Conservation (phyloP, 257 asterid species). For the Hygrophila difformis region DNA sequence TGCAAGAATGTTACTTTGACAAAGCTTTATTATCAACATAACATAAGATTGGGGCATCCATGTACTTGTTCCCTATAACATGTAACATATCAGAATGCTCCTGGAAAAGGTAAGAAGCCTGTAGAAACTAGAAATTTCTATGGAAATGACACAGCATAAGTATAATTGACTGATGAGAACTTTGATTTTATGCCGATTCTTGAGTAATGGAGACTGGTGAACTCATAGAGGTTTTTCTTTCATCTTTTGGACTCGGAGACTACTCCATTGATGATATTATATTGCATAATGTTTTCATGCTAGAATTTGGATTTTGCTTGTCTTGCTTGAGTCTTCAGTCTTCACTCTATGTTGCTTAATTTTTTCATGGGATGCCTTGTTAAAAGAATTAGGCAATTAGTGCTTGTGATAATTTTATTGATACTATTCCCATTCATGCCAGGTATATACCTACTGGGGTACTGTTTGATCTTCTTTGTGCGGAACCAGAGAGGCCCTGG, state of each 20-base stretch:
- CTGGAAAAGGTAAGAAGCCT: conserved; percentile 7
- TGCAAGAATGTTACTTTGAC: too few species aligned
- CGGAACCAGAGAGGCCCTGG: conserved; percentile 98
- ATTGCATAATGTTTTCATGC: too few species aligned
- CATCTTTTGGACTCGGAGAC: too few species aligned
- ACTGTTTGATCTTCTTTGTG: conserved; percentile 90
- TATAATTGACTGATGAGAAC: neutral
- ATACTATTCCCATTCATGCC: conserved; percentile 17
- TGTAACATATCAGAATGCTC: too few species aligned
- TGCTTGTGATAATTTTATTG: too few species aligned
- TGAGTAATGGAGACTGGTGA: conserved; percentile 5
- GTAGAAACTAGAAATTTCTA: too few species aligned
- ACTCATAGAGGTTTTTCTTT: conserved; percentile 1
- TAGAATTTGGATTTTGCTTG: neutral
- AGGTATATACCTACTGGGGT: conserved; percentile 95
- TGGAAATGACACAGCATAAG: conserved; percentile 10
- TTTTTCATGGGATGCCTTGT: neutral
- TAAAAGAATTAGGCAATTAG: too few species aligned
- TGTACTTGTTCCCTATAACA: too few species aligned
- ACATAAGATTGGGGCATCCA: too few species aligned
- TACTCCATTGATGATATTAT: too few species aligned
- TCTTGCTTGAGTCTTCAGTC: neutral
- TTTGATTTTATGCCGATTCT: conserved; percentile 2
- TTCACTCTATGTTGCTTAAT: neutral
- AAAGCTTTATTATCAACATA: too few species aligned